Evolutionary conservation across 2,329 filamentous ascomycete genomes (phyloP), one percentile per base, ranked within the genome.

Genomic region (Bipolaris gigantea): DNA sequence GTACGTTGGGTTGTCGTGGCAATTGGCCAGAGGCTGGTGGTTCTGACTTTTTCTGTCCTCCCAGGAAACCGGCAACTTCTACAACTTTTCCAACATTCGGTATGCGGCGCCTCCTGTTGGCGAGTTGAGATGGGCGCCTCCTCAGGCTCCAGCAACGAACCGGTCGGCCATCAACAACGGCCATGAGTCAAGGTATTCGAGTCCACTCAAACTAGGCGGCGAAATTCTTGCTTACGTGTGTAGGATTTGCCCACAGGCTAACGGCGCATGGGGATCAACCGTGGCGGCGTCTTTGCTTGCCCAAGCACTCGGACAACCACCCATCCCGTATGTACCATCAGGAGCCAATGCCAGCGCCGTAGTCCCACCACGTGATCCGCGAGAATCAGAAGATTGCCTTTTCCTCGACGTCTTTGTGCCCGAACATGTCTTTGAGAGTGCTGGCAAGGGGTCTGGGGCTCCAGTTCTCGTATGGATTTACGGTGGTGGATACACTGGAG

Each of bases 21-120:
- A 25, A 41, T 25, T 23, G 49, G n/a, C n/a, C n/a, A n/a, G n/a
- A 19, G 21, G 41, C 40, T 46, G 15, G 21, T 13, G 8, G 7
- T 32, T n/a, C 56, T 62, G 35, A 65, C 18, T 11, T 40, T 3
- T 25, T 16, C 8, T 40, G 2, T 7, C 3, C 23, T 15, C 9
- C 16, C 42, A 73, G 75, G 63, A 71, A 53, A 70, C 76, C 0
- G 68, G 67, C n/a, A 67, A 72, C 19, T 73, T 79, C 57, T 84
- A 82, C 68, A 81, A 79, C 56, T 85, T 85, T 70, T 78, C 72
- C 48, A 83, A 85, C 60, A 83, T 85, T 56, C 77, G 82, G 39
- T 85, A 80, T 66, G 83, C 81, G 5, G 79, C 79, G 23, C 77
- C 83, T 13, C 82, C 83, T 1, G 56, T 80, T 2, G 81, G 79